Evolutionary conservation across 2,329 filamentous ascomycete species (phyloP).

Genomic region (Talaromyces pinophilus): DNA sequence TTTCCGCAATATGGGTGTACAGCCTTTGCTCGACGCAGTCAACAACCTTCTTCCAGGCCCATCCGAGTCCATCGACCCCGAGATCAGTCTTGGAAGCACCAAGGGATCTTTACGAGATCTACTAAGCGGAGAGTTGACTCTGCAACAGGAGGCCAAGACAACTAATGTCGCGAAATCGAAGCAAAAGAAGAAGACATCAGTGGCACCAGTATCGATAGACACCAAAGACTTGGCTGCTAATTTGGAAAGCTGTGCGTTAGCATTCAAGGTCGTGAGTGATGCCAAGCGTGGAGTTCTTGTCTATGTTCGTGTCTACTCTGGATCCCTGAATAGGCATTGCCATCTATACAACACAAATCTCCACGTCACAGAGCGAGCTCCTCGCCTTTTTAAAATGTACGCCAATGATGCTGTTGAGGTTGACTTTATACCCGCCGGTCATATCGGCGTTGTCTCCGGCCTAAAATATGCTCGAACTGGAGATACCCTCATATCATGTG

Average conservation of each 20-base stretch:
- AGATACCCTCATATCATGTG: constrained; percentile 81
- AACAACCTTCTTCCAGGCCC: constrained; percentile 85
- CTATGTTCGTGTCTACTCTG: constrained; percentile 90
- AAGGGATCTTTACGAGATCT: constrained; percentile 57
- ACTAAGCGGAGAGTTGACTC: constrained; percentile 48
- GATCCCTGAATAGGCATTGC: constrained; percentile 71
- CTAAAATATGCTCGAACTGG: constrained; percentile 90
- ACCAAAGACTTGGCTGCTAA: constrained; percentile 53
- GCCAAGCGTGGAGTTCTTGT: constrained; percentile 81
- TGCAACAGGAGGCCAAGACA: constrained; percentile 38
- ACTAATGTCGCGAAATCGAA: constrained; percentile 40
- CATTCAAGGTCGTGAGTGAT: constrained; percentile 94
- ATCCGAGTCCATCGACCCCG: constrained; percentile 73
- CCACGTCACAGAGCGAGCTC: constrained; percentile 73
- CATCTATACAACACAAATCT: constrained; percentile 86
- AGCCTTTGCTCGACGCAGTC: constrained; percentile 85
- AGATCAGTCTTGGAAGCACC: constrained; percentile 66
- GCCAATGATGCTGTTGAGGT: constrained; percentile 85
- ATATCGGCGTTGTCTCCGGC: constrained; percentile 91
- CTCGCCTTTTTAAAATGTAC: constrained; percentile 84
- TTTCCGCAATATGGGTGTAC: constrained; percentile 90
- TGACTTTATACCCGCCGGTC: constrained; percentile 74
- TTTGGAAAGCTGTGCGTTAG: constrained; percentile 68
- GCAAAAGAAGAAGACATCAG: constrained; percentile 44
- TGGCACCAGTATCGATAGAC: constrained; percentile 50